Evolutionary conservation across 1,284 basidiomycete species (phyloP).

Genomic region (Ustilago tritici): DNA sequence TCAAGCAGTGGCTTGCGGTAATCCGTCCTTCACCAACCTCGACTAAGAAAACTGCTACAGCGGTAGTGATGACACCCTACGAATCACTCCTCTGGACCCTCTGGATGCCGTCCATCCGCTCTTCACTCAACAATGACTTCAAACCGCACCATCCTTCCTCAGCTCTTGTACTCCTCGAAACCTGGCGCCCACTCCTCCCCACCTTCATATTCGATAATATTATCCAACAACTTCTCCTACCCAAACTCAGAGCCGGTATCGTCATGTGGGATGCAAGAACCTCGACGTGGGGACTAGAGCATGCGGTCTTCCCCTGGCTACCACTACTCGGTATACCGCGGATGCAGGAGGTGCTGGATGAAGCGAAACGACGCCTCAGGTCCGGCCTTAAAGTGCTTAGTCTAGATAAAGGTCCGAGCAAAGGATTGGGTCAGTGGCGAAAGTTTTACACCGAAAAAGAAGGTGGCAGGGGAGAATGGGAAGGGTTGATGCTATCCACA

Average conservation of each 20-base stretch:
- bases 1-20: constrained; percentile 78
- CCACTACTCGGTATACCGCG: constrained; percentile 80
- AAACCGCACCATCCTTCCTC: constrained; percentile 78
- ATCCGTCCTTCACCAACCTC: constrained; percentile 69
- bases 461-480: constrained; percentile 78
- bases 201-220: constrained; percentile 93
- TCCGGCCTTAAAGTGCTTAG: constrained; percentile 82
- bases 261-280: constrained; percentile 75
- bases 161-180: constrained; percentile 84
- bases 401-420: constrained; percentile 23
- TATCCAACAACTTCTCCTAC: constrained; percentile 92
- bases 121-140: constrained; percentile 82
- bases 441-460: constrained; percentile 22
- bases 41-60: neutral
- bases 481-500: constrained; percentile 87
- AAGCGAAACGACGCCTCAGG: constrained; percentile 86
- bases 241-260: constrained; percentile 88
- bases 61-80: constrained; percentile 85
- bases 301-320: constrained; percentile 94
- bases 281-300: constrained; percentile 73
- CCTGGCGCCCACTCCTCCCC: constrained; percentile 88
- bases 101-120: constrained; percentile 94
- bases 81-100: constrained; percentile 92
- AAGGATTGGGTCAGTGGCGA: constrained; percentile 51
- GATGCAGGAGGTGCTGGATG: constrained; percentile 82